phyloP scores from a whole-genome alignment of 129 eudicot genomes.

The Flaveria trinervia region DNA sequence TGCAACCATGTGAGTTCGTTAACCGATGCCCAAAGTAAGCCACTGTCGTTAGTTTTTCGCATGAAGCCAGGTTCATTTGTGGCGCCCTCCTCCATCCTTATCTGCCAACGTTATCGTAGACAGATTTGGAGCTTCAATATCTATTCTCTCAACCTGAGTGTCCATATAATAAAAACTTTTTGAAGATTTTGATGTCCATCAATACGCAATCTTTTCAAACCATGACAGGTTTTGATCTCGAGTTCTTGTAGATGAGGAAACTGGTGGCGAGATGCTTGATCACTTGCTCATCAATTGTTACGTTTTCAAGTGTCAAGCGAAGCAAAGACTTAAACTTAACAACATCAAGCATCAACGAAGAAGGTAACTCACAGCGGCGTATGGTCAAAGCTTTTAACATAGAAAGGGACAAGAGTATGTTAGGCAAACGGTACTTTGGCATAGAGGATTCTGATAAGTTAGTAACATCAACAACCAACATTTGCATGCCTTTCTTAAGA shows the following conservation, averaged over 20 bases:
- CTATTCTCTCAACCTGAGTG: constrained; percentile 1
- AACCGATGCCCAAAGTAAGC: background rate
- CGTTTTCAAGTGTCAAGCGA: background rate
- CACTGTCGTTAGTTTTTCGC: background rate
- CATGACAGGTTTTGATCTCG: background rate
- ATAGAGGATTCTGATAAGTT: background rate
- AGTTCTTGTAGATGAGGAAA: background rate
- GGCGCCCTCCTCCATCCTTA: background rate
- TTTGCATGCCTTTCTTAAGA: background rate
- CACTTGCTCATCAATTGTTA: background rate
- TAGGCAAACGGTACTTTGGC: background rate
- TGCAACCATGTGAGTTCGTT: background rate
- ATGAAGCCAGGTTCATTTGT: background rate
- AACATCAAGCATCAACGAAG: background rate
- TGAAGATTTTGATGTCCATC: constrained; percentile 1
- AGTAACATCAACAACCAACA: background rate
- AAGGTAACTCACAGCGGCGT: background rate
- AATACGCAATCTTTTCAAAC: background rate
- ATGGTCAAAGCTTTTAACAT: background rate
- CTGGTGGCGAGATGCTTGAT: background rate
- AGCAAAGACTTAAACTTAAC: background rate
- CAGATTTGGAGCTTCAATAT: constrained; percentile 9
- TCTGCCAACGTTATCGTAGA: background rate
- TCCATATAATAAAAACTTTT: background rate
- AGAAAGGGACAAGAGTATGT: background rate